A percentile compares a stretch with the other conserved stretches of the same genome.
phyloP scores from a whole-genome alignment of 371 early-diverging fungal genomes.

The Syncephalastrum sp. region DNA sequence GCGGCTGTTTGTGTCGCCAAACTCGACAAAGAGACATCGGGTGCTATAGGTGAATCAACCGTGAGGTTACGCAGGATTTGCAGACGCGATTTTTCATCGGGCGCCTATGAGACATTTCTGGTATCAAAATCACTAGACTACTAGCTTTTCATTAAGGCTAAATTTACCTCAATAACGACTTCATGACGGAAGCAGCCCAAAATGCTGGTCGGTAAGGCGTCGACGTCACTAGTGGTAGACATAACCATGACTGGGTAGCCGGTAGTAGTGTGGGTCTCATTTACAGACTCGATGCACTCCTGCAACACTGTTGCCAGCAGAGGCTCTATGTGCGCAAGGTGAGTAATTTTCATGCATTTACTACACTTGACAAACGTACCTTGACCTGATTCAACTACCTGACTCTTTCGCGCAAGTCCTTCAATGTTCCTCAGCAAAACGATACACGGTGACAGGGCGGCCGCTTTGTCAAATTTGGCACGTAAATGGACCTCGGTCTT shows the following conservation, averaged over 20 bases:
- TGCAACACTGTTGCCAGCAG: conserved; percentile 68
- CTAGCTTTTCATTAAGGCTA: not conserved
- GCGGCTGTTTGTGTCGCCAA: conserved; percentile 93
- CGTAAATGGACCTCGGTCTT: conserved; percentile 75
- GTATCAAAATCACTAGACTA: not conserved
- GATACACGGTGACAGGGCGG: conserved; percentile 78
- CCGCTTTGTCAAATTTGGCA: conserved; percentile 76
- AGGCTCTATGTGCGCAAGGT: conserved; percentile 40
- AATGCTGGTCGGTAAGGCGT: conserved; percentile 71
- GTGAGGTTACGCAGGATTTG: conserved; percentile 61
- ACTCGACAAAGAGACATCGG: conserved; percentile 69
- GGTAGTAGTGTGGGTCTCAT: conserved; percentile 50
- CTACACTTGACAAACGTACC: conserved; percentile 23
- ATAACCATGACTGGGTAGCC: conserved; percentile 77
- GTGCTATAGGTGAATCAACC: conserved; percentile 57
- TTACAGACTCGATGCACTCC: conserved; percentile 62
- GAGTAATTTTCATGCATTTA: not conserved
- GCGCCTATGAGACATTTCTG: conserved; percentile 37
- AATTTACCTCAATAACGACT: conserved; percentile 55
- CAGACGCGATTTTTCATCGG: conserved; percentile 68
- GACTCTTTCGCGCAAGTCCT: conserved; percentile 71
- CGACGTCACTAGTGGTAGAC: conserved; percentile 76
- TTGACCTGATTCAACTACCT: conserved; percentile 68
- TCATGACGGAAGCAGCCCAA: conserved; percentile 77
- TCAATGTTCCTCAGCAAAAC: conserved; percentile 79